phyloP scores from a whole-genome alignment of 2,329 filamentous ascomycete genomes.

The Xylariaceae sp. region DNA sequence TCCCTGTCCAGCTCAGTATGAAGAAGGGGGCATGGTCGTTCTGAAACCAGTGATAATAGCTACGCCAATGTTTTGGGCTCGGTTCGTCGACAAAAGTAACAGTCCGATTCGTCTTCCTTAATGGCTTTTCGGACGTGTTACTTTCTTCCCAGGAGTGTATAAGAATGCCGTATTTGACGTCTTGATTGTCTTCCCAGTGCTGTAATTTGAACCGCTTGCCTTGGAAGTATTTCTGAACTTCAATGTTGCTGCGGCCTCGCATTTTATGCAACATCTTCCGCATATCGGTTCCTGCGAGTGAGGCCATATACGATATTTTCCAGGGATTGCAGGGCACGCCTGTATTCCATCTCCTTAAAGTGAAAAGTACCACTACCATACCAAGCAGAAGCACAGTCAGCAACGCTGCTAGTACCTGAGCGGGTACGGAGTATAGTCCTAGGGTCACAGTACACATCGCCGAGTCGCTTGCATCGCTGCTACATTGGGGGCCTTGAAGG shows the following conservation, averaged over 20 bases:
- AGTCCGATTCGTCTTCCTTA: slow-evolving; percentile 1
- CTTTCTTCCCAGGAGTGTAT: too few relatives aligned
- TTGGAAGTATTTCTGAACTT: too few relatives aligned
- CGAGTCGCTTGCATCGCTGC: slow-evolving; percentile 1
- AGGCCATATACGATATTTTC: slow-evolving; percentile 36
- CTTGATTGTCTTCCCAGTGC: too few relatives aligned
- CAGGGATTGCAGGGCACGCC: slow-evolving; percentile 39
- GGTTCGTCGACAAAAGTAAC: slow-evolving; percentile 24
- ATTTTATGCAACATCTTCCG: background rate
- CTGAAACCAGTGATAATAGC: too few relatives aligned
- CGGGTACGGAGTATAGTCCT: slow-evolving; percentile 31
- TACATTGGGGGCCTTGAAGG: slow-evolving; percentile 33
- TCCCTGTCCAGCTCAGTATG: slow-evolving; percentile 24
- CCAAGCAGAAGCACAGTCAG: slow-evolving; percentile 31
- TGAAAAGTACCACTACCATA: slow-evolving; percentile 23
- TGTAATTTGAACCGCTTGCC: too few relatives aligned
- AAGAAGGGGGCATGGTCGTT: slow-evolving; percentile 24
- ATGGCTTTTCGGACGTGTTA: too few relatives aligned
- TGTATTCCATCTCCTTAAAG: slow-evolving; percentile 34
- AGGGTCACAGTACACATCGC: slow-evolving; percentile 33
- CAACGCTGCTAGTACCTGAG: slow-evolving; percentile 31
- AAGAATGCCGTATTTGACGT: too few relatives aligned
- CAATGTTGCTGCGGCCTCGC: too few relatives aligned
- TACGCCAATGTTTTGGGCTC: slow-evolving; percentile 15
- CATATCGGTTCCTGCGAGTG: slow-evolving; percentile 29